phyloP scores from a whole-genome alignment of 495 filamentous ascomycete genomes.

The Eremomyces bilateralis region DNA sequence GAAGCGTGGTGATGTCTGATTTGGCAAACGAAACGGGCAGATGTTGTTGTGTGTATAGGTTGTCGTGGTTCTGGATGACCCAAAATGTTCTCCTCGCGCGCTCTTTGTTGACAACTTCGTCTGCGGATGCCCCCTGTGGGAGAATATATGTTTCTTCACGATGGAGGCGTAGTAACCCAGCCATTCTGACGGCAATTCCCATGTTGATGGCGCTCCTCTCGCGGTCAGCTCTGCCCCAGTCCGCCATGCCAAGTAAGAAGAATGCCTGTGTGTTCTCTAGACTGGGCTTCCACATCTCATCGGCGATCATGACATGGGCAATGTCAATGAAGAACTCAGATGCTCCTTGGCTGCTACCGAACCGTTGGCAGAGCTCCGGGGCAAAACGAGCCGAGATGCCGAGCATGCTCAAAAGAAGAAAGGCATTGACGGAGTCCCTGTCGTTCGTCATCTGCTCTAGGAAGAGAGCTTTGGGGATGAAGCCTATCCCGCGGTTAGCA shows the following conservation, averaged over 20 bases:
- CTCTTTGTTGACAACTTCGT: too few species aligned
- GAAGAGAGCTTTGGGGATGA: slow-evolving; percentile 29
- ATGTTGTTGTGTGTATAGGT: too few species aligned
- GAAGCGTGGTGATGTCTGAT: too few species aligned
- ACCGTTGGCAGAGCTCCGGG: slow-evolving; percentile 21
- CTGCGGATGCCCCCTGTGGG: too few species aligned
- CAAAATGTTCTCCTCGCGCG: too few species aligned
- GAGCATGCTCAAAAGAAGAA: slow-evolving; percentile 26
- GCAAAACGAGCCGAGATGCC: slow-evolving; percentile 27
- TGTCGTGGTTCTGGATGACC: too few species aligned
- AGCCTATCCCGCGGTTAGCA: too few species aligned
- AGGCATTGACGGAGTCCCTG: slow-evolving; percentile 25
- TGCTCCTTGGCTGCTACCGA: slow-evolving; percentile 23
- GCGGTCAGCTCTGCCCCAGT: slow-evolving; percentile 27
- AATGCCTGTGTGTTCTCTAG: slow-evolving; percentile 30
- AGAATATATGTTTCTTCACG: too few species aligned
- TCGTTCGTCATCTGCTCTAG: slow-evolving; percentile 20
- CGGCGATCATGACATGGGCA: slow-evolving; percentile 22
- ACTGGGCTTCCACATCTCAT: slow-evolving; percentile 26
- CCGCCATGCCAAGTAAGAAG: slow-evolving; percentile 28
- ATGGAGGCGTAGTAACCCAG: slow-evolving; percentile 27
- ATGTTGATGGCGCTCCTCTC: slow-evolving; percentile 29
- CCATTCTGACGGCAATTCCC: slow-evolving; percentile 29
- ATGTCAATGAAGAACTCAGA: slow-evolving; percentile 27
- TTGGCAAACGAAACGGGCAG: too few species aligned